Evolutionary conservation across 2,329 filamentous ascomycete genomes (phyloP).

Genomic region (Aspergillus flavus): DNA sequence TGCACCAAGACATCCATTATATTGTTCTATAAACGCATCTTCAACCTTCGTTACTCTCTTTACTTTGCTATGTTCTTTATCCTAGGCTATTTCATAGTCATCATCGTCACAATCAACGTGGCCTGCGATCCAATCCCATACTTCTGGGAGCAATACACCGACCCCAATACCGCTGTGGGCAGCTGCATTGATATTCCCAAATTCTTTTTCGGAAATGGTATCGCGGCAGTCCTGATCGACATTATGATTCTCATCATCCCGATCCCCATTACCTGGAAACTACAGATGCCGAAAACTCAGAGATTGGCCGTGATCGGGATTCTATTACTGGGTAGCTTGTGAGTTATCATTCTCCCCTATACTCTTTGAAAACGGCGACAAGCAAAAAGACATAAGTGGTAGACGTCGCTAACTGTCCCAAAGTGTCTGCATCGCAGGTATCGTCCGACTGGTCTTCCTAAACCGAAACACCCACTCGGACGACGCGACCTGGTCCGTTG

Average conservation of each 20-base stretch:
- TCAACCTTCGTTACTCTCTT: not conserved
- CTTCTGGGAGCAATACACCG: slow-evolving; percentile 1
- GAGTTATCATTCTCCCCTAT: not conserved
- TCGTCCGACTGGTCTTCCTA: slow-evolving; percentile 1
- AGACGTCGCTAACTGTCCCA: not conserved
- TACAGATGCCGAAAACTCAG: slow-evolving; percentile 2
- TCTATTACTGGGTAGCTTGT: slow-evolving; percentile 4
- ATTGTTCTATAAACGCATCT: slow-evolving; percentile 8
- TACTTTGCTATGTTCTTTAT: not conserved
- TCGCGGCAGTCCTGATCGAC: not conserved
- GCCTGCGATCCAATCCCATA: not conserved
- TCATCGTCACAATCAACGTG: not conserved
- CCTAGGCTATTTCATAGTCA: not conserved
- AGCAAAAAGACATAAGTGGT: not conserved
- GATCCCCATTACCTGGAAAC: not conserved
- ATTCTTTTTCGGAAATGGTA: slow-evolving; percentile 6
- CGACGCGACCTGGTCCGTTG: slow-evolving; percentile 3
- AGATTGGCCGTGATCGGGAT: not conserved
- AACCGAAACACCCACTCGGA: not conserved
- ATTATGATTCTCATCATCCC: not conserved
- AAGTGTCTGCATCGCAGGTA: slow-evolving; percentile 5
- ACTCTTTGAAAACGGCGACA: no score
- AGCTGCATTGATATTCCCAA: slow-evolving; percentile 1
- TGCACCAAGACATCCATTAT: slow-evolving; percentile 7
- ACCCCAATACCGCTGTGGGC: not conserved